Evolutionary conservation across 202 grass and related monocot genomes (phyloP).

Genomic region (Musa balbisiana): DNA sequence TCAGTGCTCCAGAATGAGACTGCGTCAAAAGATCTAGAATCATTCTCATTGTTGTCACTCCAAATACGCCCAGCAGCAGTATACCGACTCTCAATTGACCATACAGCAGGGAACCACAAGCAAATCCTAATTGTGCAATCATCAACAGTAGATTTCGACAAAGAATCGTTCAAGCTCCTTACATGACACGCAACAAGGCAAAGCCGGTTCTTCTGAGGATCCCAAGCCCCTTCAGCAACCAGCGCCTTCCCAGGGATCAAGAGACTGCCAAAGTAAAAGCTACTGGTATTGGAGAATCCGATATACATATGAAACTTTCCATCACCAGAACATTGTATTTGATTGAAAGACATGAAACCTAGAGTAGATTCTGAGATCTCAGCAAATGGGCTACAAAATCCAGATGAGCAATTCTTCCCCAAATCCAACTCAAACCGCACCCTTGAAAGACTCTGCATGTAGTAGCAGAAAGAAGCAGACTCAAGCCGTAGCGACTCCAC

Average conservation of each 20-base stretch:
- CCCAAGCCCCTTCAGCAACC: conserved; percentile 24
- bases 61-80: conserved; percentile 43
- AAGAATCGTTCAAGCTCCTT: not conserved
- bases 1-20: conserved; percentile 18
- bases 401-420: conserved; percentile 7
- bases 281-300: conserved; percentile 26
- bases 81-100: conserved; percentile 52
- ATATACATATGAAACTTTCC: conserved; percentile 27
- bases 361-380: not conserved
- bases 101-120: conserved; percentile 68
- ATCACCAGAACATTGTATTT: conserved; percentile 25
- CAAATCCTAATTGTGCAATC: conserved; percentile 42
- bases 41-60: conserved; percentile 30
- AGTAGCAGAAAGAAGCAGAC: conserved; percentile 18
- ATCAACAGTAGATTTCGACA: conserved; percentile 3
- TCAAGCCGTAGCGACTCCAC: conserved; percentile 11
- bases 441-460: conserved; percentile 7
- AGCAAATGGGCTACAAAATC: not conserved
- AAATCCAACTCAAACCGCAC: conserved; percentile 7
- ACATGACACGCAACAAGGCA: conserved; percentile 24
- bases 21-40: conserved; percentile 21
- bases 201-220: not conserved
- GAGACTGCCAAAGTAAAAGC: not conserved
- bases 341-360: conserved; percentile 15
- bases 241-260: conserved; percentile 3